Evolutionary conservation across 352 stramenopile genomes (phyloP).

Genomic region (Pythium sp.): DNA sequence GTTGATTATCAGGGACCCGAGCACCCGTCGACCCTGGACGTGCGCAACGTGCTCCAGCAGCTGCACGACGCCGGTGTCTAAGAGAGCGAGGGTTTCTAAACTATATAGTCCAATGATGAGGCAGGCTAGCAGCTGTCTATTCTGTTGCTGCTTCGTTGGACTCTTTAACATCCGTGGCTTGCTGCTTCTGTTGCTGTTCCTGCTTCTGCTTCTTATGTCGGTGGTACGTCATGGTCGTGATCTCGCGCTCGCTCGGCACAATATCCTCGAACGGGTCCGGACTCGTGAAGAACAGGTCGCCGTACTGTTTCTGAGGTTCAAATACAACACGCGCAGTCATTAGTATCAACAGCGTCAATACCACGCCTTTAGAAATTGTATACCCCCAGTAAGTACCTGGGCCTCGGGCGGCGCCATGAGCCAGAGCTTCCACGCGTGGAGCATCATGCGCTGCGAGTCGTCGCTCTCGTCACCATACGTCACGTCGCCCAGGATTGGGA

Average conservation of each 20-base stretch:
- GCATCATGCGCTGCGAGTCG: conserved; percentile 76
- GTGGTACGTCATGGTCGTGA: conserved; percentile 65
- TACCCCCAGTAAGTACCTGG: conserved; percentile 26
- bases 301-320: conserved; percentile 40
- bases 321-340: neutral
- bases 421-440: conserved; percentile 83
- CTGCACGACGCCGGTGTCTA: conserved; percentile 46
- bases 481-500: conserved; percentile 73
- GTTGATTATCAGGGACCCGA: conserved; percentile 32
- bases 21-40: conserved; percentile 56
- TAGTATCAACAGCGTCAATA: neutral
- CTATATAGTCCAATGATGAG: too few species aligned
- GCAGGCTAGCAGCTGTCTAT: too few species aligned
- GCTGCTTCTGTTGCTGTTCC: neutral
- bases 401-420: conserved; percentile 41
- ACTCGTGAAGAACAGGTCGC: conserved; percentile 61
- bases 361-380: neutral
- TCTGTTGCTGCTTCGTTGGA: neutral
- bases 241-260: conserved; percentile 43
- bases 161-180: conserved; percentile 2
- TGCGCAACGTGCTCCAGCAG: conserved; percentile 51
- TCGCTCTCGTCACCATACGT: conserved; percentile 68
- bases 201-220: conserved; percentile 12
- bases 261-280: conserved; percentile 66
- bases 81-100: neutral